Conservation (phyloP, 1,139 yeast genomes). For the Debaryomycetaceae sp. region DNA sequence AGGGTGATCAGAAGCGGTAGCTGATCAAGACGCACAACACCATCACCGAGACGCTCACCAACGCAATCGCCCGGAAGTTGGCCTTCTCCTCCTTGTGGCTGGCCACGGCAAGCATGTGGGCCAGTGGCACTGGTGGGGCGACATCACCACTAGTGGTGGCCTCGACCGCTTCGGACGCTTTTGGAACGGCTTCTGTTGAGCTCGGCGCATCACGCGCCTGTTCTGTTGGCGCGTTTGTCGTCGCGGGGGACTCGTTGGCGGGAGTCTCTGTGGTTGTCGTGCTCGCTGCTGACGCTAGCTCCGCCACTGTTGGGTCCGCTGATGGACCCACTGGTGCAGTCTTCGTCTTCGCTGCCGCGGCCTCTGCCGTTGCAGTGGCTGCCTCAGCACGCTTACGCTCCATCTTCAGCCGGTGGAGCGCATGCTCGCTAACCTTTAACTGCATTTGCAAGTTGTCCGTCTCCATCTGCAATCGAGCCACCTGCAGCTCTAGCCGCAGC, state of each 20-base stretch:
- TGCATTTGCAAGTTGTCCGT: conserved; percentile 12
- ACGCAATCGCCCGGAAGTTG: conserved; percentile 4
- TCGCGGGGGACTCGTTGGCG: no score
- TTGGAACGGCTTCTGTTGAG: no score
- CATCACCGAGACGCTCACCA: conserved; percentile 6
- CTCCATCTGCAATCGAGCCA: conserved; percentile 16
- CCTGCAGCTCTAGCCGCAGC: conserved; percentile 17
- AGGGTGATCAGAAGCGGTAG: no score
- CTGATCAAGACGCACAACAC: conserved; percentile 4
- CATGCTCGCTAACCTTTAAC: conserved; percentile 5
- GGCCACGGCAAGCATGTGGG: neutral
- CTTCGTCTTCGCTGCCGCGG: neutral
- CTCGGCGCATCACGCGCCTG: no score
- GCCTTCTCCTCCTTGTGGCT: conserved; percentile 2
- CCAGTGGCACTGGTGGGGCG: neutral
- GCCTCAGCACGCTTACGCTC: conserved; percentile 3
- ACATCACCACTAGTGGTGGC: neutral
- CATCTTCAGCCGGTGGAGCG: conserved; percentile 1
- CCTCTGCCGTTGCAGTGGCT: neutral
- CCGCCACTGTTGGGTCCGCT: neutral
- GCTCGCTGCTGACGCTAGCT: conserved; percentile 1
- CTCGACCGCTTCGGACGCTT: neutral
- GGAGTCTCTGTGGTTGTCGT: conserved; percentile 1
- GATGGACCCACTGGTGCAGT: neutral
- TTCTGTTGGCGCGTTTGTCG: no score